Evolutionary conservation across 768 basidiomycete genomes (phyloP).

Genomic region (Trametes elegans): DNA sequence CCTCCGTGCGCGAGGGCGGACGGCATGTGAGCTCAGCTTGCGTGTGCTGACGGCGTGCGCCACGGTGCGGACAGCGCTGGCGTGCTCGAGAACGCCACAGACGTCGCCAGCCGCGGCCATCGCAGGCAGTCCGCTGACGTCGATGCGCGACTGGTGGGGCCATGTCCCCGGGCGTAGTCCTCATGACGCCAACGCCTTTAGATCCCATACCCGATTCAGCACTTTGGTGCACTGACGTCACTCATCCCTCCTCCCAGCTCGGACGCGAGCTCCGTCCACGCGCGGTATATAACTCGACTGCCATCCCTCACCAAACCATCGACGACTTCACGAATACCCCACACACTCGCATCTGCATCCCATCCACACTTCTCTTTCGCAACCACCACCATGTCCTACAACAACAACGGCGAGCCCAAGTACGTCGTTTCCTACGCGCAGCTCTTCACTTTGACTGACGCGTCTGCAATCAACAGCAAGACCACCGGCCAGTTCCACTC

Average conservation of each 20-base stretch:
- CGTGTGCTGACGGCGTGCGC: neutral
- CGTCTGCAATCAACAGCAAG: constrained; percentile 27
- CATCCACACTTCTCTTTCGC: neutral
- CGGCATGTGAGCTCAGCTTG: neutral
- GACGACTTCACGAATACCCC: neutral
- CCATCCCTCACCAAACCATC: neutral
- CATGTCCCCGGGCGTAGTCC: neutral
- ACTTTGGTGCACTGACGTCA: neutral
- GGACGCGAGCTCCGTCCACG: neutral
- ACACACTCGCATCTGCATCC: neutral
- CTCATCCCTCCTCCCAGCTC: neutral
- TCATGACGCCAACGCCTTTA: constrained; percentile 8
- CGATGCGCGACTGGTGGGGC: neutral
- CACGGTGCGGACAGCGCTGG: neutral
- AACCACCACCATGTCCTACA: constrained; percentile 6
- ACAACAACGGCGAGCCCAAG: constrained; percentile 16
- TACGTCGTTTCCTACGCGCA: neutral
- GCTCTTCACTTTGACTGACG: neutral
- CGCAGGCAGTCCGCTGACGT: neutral
- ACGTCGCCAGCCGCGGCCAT: neutral
- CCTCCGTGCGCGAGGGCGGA: neutral
- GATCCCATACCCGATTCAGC: neutral
- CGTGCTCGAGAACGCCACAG: neutral
- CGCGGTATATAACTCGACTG: neutral
- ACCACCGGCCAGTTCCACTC: constrained; percentile 41